Conservation (phyloP, 2,329 filamentous ascomycete genomes). For the Cryoendolithus antarcticus region DNA sequence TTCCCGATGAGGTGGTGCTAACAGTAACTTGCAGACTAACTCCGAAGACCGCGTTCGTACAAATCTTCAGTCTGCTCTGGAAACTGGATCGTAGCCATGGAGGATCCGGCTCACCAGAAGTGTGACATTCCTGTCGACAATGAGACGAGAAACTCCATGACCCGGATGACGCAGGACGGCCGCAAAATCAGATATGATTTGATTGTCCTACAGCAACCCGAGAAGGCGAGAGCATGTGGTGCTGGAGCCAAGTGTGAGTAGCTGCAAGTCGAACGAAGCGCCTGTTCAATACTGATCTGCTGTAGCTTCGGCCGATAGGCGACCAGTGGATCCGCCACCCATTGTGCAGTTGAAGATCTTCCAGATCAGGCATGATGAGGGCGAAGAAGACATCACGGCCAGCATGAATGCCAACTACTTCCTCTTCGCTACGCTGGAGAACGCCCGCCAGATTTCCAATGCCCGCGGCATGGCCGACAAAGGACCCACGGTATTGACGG, state of each 20-base stretch:
- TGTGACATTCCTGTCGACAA: slow-evolving; percentile 38
- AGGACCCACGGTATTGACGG: slow-evolving; percentile 73
- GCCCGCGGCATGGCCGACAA: slow-evolving; percentile 52
- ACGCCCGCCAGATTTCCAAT: slow-evolving; percentile 70
- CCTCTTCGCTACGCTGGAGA: slow-evolving; percentile 82
- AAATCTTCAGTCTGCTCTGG: background rate
- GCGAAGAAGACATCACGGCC: slow-evolving; percentile 56
- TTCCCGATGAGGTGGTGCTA: background rate
- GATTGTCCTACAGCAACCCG: slow-evolving; percentile 83
- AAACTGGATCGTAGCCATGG: no score
- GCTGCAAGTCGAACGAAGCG: background rate
- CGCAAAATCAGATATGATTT: slow-evolving; percentile 70
- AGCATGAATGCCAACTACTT: slow-evolving; percentile 96
- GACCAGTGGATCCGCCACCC: slow-evolving; percentile 85
- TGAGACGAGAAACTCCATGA: slow-evolving; percentile 41
- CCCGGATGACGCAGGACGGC: slow-evolving; percentile 58
- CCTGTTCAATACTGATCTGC: slow-evolving; percentile 10
- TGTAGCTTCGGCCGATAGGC: slow-evolving; percentile 69
- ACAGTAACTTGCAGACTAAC: background rate
- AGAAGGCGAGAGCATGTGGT: slow-evolving; percentile 87
- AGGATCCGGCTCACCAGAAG: background rate
- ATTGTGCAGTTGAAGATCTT: slow-evolving; percentile 84
- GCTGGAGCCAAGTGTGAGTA: slow-evolving; percentile 83
- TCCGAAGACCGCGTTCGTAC: background rate
- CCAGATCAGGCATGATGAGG: slow-evolving; percentile 45